These are phyloP conservation scores for Plasmopara muralis DNA, from an alignment of 352 stramenopile species.

Conservation along the genomic window DNA sequence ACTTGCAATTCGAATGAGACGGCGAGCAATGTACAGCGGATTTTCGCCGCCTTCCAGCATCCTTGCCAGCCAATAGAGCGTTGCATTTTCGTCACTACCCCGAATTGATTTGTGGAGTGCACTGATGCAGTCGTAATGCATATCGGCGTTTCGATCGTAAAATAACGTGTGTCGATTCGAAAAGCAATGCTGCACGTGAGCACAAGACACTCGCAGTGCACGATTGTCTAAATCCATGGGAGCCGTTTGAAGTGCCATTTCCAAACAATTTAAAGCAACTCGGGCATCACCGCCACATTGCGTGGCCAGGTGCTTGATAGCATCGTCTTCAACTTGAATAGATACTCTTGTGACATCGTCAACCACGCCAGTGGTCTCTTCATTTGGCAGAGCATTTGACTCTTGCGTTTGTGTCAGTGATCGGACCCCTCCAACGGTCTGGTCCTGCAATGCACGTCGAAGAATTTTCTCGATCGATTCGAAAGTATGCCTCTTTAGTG, in stretches of 20 bases:
- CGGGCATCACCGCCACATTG: conserved; percentile 76
- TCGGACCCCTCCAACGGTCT: conserved; percentile 22
- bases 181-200: conserved; percentile 69
- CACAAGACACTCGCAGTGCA: conserved; percentile 38
- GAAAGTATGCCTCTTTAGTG: conserved; percentile 56
- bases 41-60: conserved; percentile 87
- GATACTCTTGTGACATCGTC: conserved; percentile 1
- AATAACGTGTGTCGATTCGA: conserved; percentile 62
- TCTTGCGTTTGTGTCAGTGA: conserved; percentile 19
- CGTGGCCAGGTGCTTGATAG: conserved; percentile 58
- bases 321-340: conserved; percentile 47
- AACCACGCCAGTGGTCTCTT: conserved; percentile 1
- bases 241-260: conserved; percentile 66
- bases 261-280: conserved; percentile 75
- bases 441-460: conserved; percentile 40
- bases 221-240: conserved; percentile 20
- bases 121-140: conserved; percentile 84
- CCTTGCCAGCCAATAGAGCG: conserved; percentile 79
- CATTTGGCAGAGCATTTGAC: conserved; percentile 7
- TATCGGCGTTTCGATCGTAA: conserved; percentile 82
- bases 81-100: conserved; percentile 72
- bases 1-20: conserved; percentile 78
- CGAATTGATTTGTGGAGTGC: conserved; percentile 82
- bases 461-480: conserved; percentile 68
- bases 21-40: conserved; percentile 66